Base-by-base conservation (phyloP, 345 rosid genomes). In the Iberis pinnata region DNA sequence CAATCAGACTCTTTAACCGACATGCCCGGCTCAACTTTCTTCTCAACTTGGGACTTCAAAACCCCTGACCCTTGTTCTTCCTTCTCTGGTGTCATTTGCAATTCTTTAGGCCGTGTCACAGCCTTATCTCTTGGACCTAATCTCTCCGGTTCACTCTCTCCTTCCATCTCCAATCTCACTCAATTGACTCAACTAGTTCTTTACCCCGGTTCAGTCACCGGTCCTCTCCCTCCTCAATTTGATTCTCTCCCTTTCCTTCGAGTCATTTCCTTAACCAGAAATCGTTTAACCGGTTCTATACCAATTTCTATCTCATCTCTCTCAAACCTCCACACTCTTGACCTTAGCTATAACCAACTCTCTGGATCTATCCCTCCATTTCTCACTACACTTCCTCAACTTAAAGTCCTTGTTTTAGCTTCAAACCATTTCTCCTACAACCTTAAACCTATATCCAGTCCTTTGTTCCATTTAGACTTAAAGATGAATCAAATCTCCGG, bases 191-290 rank as follows among this genome's bases (percentile, higher is more conserved):
- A 82, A 31, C 82, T 88, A 71, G 11, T 88, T 61, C 84, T 88
- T 49, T 76, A 67, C 76, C 89, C 87, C 0, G 95, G 95, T 8
- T 70, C 77, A 12, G 88, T 85, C 72, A 85, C 97, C 16, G 92
- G 97, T 4, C 80, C 88, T 7, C 82, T 88, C 32, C 97, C 92
- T n/a, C 63, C 75, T 5, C 73, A 68, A 51, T 81, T 88, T 19
- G 67, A 79, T 39, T 47, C 20, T 18, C 85, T 88, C 62, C 63
- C 54, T 18, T 46, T 47, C 36, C 92, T 85, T 62, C 79, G 83
- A 19, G 81, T 85, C 71, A 54, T 88, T 45, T 83, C 97, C 62
- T 68, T 85, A 3, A 65, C 92, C 48, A 61, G 75, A 71, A 88
- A 88, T 53, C 88, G 97, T 37, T 69, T 88, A 53, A 85, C 84